Evolutionary conservation across 345 rosid species (phyloP).

Genomic region (Rhodomyrtus tomentosa): DNA sequence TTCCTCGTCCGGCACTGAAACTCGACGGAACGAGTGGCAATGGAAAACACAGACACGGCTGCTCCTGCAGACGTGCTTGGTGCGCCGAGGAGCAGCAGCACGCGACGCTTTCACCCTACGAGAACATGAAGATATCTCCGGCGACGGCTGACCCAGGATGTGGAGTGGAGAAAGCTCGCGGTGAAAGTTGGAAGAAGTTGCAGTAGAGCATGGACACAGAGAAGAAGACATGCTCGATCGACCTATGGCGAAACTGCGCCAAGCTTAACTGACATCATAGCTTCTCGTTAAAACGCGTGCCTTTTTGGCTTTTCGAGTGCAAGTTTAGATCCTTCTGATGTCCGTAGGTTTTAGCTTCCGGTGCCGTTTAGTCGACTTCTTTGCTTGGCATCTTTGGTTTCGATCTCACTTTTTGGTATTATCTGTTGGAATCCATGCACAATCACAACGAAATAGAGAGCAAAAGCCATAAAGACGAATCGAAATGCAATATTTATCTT

Average conservation of each 20-base stretch:
- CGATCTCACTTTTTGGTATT: not conserved
- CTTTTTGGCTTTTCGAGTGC: not conserved
- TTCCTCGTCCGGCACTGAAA: not conserved
- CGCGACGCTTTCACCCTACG: not conserved
- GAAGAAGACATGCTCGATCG: not conserved
- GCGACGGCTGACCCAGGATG: not conserved
- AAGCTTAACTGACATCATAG: not conserved
- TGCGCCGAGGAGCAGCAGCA: not conserved
- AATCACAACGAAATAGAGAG: too few species aligned
- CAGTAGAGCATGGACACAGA: too few species aligned
- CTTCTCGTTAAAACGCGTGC: not conserved
- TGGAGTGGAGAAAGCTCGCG: not conserved
- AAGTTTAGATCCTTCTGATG: not conserved
- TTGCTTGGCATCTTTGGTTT: not conserved
- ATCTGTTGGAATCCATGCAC: too few species aligned
- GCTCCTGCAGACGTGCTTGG: not conserved
- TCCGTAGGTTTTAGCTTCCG: not conserved
- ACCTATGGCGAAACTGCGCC: not conserved
- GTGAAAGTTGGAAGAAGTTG: not conserved
- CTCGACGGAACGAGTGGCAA: not conserved
- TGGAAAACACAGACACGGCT: not conserved
- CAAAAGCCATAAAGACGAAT: too few species aligned
- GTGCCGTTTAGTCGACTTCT: not conserved
- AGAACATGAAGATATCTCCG: not conserved
- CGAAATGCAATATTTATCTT: too few species aligned